Base-by-base conservation (phyloP, 1,284 basidiomycete species). In the Cryptococcus sp. region DNA sequence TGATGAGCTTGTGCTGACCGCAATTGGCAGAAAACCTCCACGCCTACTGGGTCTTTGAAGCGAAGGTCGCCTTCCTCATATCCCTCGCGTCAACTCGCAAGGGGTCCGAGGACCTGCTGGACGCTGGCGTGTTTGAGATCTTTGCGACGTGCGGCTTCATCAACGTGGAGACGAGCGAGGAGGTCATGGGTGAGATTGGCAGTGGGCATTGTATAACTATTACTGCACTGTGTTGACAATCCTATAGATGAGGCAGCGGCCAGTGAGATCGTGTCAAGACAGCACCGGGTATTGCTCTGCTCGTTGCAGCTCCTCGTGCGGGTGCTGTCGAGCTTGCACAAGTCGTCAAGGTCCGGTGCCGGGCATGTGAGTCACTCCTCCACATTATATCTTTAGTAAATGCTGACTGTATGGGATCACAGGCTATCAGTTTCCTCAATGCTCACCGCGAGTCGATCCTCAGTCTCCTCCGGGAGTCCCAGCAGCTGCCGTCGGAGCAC, bases 1-100 rank as follows among this genome's bases (percentile, higher is more conserved):
- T 12, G 48, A 49, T 16, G 52, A 15, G 28, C 36, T 16, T 7
- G n/a, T n/a, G n/a, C n/a, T 56, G n/a, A 24, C 33, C 12, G 8
- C 23, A 24, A 46, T 40, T 36, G n/a, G 48, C 53, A 93, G 90
- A 90, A 67, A 89, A 91, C 60, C 79, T 98, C 20, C 95, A 97
- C 69, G 82, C 91, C 0, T 81, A 95, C 46, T 98, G 96, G 77
- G 90, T 98, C 15, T 98, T 95, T 69, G 95, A 98, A 74, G 85
- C 93, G 15, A 93, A 94, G 77, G 86, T 96, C 82, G 88, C 91
- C 0, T 81, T 96, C 62, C 84, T 98, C 55, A 84, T 88, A 28
- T 84, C 91, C 33, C 84, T 97, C 77, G 86, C 91, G 0, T 86
- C 91, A 68, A 88, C 84, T 0, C 81, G 88, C 46, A 79, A 82